These are phyloP conservation scores for Epichloe aotearoae DNA, from an alignment of 2,329 filamentous ascomycete genomes.

Conservation along the genomic window DNA sequence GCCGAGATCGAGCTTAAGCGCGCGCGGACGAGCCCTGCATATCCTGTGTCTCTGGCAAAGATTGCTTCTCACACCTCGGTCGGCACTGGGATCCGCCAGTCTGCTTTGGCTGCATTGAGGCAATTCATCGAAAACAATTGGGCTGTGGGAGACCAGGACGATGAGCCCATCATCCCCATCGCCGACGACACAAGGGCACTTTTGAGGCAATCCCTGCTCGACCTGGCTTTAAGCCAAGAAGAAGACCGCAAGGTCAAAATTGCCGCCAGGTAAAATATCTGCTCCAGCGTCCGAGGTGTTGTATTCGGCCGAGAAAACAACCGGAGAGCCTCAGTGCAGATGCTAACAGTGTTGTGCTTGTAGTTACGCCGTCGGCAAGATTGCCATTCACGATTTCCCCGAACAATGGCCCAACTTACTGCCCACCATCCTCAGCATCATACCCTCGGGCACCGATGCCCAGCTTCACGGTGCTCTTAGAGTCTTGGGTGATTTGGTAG, in stretches of 20 bases:
- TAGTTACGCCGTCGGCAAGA: conserved; percentile 74
- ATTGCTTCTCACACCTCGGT: conserved; percentile 68
- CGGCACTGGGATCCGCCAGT: conserved; percentile 64
- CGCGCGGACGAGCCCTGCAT: conserved; percentile 55
- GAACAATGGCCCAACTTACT: conserved; percentile 89
- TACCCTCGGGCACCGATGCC: conserved; percentile 60
- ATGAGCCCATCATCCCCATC: conserved; percentile 48
- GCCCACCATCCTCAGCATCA: conserved; percentile 62
- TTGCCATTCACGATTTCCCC: conserved; percentile 84
- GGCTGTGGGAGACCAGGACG: conserved; percentile 62
- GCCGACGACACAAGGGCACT: conserved; percentile 59
- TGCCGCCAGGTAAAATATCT: conserved; percentile 56
- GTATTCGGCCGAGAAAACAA: not conserved
- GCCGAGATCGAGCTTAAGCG: conserved; percentile 74
- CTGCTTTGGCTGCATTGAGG: conserved; percentile 67
- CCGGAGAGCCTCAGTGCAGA: not conserved
- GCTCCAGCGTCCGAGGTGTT: not conserved
- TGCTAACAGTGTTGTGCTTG: not conserved
- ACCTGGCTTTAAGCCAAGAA: conserved; percentile 60
- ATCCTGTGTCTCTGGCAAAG: conserved; percentile 66
- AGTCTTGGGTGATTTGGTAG: conserved; percentile 79
- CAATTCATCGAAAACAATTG: conserved; percentile 76
- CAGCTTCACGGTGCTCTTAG: conserved; percentile 83
- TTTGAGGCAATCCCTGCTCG: conserved; percentile 61
- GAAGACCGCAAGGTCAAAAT: conserved; percentile 78